Evolutionary conservation across 805 yeast genomes (phyloP).

Genomic region (Starmerella roubikii): DNA sequence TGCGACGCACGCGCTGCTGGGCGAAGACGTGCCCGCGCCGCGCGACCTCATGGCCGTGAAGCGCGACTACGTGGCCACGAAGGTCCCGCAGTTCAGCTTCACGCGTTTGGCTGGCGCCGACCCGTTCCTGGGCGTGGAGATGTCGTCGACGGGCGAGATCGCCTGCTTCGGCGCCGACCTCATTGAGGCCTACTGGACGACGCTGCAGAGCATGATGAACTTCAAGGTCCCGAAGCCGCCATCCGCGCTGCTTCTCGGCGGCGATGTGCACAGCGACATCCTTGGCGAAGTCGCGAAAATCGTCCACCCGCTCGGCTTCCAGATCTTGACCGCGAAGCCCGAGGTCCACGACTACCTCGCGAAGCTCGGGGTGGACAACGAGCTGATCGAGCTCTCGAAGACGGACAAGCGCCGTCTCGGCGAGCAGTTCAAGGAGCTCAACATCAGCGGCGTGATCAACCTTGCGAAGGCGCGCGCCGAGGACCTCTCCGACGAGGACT

Average conservation of each 20-base stretch:
- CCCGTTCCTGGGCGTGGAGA: constrained; percentile 97
- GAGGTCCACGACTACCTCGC: constrained; percentile 59
- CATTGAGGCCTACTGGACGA: constrained; percentile 92
- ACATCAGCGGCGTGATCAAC: constrained; percentile 80
- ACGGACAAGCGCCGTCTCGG: constrained; percentile 86
- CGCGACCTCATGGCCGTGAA: constrained; percentile 64
- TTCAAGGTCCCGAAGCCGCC: constrained; percentile 89
- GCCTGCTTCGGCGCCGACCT: constrained; percentile 87
- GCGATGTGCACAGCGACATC: constrained; percentile 62
- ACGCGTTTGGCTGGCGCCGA: constrained; percentile 98
- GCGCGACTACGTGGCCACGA: constrained; percentile 82
- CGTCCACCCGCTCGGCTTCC: constrained; percentile 63
- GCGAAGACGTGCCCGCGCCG: constrained; percentile 61
- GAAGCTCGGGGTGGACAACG: constrained; percentile 31
- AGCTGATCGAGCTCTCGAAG: constrained; percentile 78
- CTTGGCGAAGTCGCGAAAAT: constrained; percentile 62
- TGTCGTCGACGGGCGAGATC: constrained; percentile 98
- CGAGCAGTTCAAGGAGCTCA: constrained; percentile 79
- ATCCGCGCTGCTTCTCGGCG: constrained; percentile 82
- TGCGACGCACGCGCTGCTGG: constrained; percentile 77
- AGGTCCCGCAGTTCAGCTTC: constrained; percentile 97
- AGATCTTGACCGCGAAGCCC: constrained; percentile 62
- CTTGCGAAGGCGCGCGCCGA: constrained; percentile 86
- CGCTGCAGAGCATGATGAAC: constrained; percentile 94
- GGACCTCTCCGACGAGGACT: constrained; percentile 70